These are phyloP conservation scores for Aquilaria sinensis DNA, from an alignment of 345 rosid species.

Conservation along the genomic window DNA sequence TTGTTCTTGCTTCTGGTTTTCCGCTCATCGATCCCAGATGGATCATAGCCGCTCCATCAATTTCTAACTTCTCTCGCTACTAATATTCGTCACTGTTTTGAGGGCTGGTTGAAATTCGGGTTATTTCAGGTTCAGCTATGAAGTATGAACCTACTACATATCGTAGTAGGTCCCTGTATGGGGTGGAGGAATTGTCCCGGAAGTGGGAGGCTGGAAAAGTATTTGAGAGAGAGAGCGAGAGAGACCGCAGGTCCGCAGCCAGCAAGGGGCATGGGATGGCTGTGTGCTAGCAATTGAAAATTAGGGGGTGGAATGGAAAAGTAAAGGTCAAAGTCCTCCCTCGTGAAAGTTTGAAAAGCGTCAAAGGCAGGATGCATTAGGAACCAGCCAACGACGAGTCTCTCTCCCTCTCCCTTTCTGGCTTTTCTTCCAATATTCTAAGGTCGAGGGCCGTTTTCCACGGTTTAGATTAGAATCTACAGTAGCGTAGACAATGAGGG, in stretches of 20 bases:
- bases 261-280: conserved; percentile 13
- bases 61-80: too few species aligned
- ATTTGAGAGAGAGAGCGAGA: conserved; percentile 4
- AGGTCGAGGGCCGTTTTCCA: neutral
- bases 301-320: conserved; percentile 18
- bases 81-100: too few species aligned
- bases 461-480: neutral
- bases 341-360: conserved; percentile 32
- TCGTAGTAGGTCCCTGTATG: too few species aligned
- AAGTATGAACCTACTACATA: too few species aligned
- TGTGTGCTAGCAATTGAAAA: too few species aligned
- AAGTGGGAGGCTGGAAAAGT: conserved; percentile 15
- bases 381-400: too few species aligned
- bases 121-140: too few species aligned
- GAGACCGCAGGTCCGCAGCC: conserved; percentile 11
- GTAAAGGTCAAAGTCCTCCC: conserved; percentile 52
- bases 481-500: too few species aligned
- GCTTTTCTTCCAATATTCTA: neutral
- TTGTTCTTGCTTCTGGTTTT: too few species aligned
- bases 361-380: conserved; percentile 38
- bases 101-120: too few species aligned
- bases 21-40: too few species aligned
- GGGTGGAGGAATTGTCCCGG: conserved; percentile 2
- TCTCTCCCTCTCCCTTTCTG: neutral
- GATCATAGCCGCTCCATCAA: too few species aligned